Base-by-base conservation (phyloP, 1,284 basidiomycete genomes). In the Hortiboletus rubellus region DNA sequence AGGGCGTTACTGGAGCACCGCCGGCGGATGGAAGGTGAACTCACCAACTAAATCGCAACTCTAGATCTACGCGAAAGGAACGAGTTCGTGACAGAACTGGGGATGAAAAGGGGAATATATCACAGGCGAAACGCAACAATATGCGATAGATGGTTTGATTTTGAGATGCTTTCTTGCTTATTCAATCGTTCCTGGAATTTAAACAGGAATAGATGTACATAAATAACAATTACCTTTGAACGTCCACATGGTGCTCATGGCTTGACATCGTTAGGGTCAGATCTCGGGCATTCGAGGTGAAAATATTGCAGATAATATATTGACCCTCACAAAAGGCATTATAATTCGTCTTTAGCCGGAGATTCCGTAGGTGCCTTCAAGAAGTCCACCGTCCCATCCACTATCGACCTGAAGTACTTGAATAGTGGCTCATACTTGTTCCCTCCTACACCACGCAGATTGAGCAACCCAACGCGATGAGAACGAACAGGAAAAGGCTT, bases 381-480 rank as follows among this genome's bases (percentile, higher is more conserved):
- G 51, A 89, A 76, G 62, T 87, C 81, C 1, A 76, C 83, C 9
- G 84, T 82, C 47, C 86, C 87, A 60, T 87, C 84, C 30, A 87
- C 65, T 41, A 90, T 76, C 1, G 85, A 82, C 60, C 83, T 82
- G 67, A 91, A 84, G 74, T 87, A 89, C 61, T 83, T 82, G 50
- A 82, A 79, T 46, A 91, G 74, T 2, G 85, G 78, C 50, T 88
- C 85, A 54, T 81, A 76, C 72, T 90, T 91, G 64, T 75, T 79
- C 52, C 80, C 71, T 49, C 88, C 88, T 90, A 49, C 18, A 40
- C 33, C 27, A 37, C 34, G 7, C 38, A 37, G 5, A 18, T 53
- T 58, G 24, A 57, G 47, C 22, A 49, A 53, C 36, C n/a, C 46
- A 4, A 41, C 38, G 9, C 18, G 22, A 38, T 31, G 54, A 50